Conservation (phyloP, 352 stramenopile species). For the Achlya hypogyna region DNA sequence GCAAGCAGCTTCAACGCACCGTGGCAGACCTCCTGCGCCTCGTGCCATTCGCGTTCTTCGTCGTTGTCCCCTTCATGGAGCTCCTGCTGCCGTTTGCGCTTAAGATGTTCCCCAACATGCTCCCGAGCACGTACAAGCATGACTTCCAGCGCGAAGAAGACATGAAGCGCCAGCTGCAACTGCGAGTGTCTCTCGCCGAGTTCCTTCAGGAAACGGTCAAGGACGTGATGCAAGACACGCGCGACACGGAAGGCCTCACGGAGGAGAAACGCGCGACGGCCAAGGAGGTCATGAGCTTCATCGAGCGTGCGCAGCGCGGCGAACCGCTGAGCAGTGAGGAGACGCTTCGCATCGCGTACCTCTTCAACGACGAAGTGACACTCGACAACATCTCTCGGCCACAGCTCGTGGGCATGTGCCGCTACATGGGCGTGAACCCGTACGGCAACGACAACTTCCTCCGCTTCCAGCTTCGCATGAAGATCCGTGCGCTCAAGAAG, state of each 20-base stretch:
- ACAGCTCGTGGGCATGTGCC: slow-evolving; percentile 95
- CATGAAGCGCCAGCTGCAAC: slow-evolving; percentile 96
- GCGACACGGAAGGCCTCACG: slow-evolving; percentile 47
- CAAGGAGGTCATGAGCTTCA: slow-evolving; percentile 76
- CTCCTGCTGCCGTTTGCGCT: slow-evolving; percentile 95
- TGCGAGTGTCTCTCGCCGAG: slow-evolving; percentile 91
- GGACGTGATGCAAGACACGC: slow-evolving; percentile 76
- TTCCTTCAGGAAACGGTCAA: slow-evolving; percentile 97
- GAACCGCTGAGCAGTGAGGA: slow-evolving; percentile 68
- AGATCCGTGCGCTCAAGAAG: slow-evolving; percentile 91
- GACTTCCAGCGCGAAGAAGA: slow-evolving; percentile 96
- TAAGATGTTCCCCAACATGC: slow-evolving; percentile 98
- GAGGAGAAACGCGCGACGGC: slow-evolving; percentile 70
- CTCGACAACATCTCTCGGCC: slow-evolving; percentile 96
- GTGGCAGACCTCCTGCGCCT: slow-evolving; percentile 95
- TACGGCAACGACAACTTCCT: slow-evolving; percentile 96
- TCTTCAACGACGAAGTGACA: slow-evolving; percentile 98
- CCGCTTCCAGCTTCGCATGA: slow-evolving; percentile 91
- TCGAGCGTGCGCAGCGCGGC: slow-evolving; percentile 69
- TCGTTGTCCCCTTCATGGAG: slow-evolving; percentile 98
- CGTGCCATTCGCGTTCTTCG: slow-evolving; percentile 96
- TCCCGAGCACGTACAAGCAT: slow-evolving; percentile 95
- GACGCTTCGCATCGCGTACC: slow-evolving; percentile 83
- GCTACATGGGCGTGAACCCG: slow-evolving; percentile 94
- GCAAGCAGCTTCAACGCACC: slow-evolving; percentile 95